phyloP scores from a whole-genome alignment of 139 green algal species.

The Gonium pectorale region DNA sequence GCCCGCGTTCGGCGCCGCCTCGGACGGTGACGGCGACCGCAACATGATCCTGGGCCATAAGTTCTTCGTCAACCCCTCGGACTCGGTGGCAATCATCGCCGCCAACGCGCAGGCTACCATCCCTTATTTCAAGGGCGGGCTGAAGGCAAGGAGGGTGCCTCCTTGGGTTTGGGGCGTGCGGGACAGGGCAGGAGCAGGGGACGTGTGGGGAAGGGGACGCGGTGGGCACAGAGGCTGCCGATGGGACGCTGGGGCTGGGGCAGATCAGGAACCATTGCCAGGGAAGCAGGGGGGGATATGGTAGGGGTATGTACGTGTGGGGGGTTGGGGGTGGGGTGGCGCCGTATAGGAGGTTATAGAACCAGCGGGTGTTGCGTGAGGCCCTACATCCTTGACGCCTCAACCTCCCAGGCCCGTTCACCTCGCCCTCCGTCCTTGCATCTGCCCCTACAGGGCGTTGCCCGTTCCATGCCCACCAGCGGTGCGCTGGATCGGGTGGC shows the following conservation, averaged over 20 bases:
- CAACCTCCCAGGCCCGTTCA: too few species aligned
- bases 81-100: constrained; percentile 98
- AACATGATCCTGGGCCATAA: constrained; percentile 99
- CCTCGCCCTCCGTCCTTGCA: too few species aligned
- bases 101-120: constrained; percentile 95
- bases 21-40: constrained; percentile 96
- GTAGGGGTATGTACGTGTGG: too few species aligned
- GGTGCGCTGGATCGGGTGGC: constrained; percentile 97
- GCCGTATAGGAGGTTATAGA: too few species aligned
- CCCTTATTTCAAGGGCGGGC: constrained; percentile 96
- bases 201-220: not conserved
- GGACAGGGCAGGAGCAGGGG: not conserved
- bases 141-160: too few species aligned
- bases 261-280: too few species aligned
- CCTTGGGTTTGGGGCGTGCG: too few species aligned
- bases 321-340: too few species aligned
- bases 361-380: too few species aligned
- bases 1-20: constrained; percentile 88
- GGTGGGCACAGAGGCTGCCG: not conserved
- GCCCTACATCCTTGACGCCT: too few species aligned
- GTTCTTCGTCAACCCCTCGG: constrained; percentile 98
- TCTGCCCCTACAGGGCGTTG: constrained; percentile 83
- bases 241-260: too few species aligned
- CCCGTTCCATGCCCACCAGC: constrained; percentile 97
- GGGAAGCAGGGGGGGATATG: too few species aligned